Evolutionary conservation across 345 rosid species (phyloP).

Genomic region (Leavenworthia alabamica): DNA sequence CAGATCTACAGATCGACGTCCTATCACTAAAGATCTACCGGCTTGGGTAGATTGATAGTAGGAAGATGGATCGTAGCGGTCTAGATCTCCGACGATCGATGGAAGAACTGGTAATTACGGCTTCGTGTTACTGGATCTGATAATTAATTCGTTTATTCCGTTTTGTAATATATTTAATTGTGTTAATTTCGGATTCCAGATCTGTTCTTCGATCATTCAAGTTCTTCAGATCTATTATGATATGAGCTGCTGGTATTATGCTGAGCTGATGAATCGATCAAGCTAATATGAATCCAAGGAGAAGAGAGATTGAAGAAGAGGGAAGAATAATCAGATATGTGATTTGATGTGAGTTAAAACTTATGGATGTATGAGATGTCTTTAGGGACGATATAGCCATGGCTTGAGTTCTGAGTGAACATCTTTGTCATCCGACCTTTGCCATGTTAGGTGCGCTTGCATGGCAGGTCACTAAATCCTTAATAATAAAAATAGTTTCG

Average conservation of each 20-base stretch:
- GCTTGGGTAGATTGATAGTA: background rate
- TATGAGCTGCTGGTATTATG: too few relatives aligned
- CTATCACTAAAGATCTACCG: background rate
- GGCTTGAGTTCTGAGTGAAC: constrained; percentile 35
- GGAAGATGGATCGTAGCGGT: background rate
- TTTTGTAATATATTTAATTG: too few relatives aligned
- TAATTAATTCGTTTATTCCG: background rate
- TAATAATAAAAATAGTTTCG: constrained; percentile 45
- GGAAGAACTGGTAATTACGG: constrained; percentile 6
- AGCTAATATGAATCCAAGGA: background rate
- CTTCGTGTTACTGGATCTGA: background rate
- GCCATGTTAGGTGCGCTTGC: constrained; percentile 97
- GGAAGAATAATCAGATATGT: background rate
- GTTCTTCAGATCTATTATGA: background rate
- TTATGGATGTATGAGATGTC: constrained; percentile 46
- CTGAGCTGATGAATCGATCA: background rate
- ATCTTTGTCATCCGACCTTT: constrained; percentile 81
- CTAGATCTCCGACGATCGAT: background rate
- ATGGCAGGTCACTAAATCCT: constrained; percentile 62
- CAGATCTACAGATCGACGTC: constrained; percentile 18
- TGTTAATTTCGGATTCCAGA: constrained; percentile 2
- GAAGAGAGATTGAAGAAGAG: background rate
- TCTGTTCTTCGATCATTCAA: background rate
- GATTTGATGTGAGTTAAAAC: background rate
- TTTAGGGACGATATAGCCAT: constrained; percentile 33